A percentile compares a stretch with the other conserved stretches of the same genome.
These are phyloP conservation scores for Micractinium conductrix DNA, from an alignment of 139 green algal species.

Conservation along the genomic window DNA sequence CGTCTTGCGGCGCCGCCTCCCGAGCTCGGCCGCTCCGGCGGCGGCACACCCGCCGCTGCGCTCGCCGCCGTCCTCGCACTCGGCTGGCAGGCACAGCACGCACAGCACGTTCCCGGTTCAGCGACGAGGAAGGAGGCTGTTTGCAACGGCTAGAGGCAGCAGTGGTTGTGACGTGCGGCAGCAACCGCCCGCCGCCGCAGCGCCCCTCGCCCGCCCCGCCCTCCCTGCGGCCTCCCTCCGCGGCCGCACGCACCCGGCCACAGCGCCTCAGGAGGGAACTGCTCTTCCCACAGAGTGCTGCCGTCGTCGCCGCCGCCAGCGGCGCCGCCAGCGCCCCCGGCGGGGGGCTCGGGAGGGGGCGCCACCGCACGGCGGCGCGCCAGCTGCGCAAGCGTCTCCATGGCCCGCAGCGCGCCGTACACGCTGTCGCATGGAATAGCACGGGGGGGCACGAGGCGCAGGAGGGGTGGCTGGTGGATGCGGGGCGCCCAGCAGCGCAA, in stretches of 20 bases:
- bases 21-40: slow-evolving; percentile 10
- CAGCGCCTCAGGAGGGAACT: background rate
- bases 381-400: slow-evolving; percentile 71
- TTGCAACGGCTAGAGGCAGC: no score
- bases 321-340: background rate
- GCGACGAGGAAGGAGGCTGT: no score
- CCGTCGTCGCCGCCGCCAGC: background rate
- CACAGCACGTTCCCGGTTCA: no score
- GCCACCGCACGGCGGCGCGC: slow-evolving; percentile 22
- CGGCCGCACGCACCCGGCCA: slow-evolving; percentile 1
- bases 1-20: slow-evolving; percentile 11
- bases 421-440: no score
- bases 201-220: background rate
- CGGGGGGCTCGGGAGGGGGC: background rate
- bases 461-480: no score
- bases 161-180: no score
- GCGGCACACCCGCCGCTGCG: no score
- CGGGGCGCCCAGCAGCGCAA: no score
- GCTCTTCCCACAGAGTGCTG: background rate
- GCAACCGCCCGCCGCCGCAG: no score
- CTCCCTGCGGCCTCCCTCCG: no score
- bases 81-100: background rate
- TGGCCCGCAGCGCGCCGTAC: slow-evolving; percentile 56
- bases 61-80: background rate
- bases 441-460: no score